These are phyloP conservation scores for Backusella australiensis DNA, from an alignment of 192 early-diverging fungal genomes.

Conservation along the genomic window DNA sequence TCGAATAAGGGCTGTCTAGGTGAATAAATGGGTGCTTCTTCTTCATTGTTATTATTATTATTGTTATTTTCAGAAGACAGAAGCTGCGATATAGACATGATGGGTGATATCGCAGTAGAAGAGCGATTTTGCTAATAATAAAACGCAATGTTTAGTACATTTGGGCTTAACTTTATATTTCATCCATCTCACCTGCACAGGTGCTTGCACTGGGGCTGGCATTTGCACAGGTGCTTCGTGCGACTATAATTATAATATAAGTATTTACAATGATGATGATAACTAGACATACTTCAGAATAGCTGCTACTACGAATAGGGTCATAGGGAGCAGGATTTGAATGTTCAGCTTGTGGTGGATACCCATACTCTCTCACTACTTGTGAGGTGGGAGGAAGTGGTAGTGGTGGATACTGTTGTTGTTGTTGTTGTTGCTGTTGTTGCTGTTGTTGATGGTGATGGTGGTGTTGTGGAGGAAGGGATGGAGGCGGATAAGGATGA, in stretches of 20 bases:
- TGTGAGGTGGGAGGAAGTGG: neutral
- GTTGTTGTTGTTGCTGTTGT: neutral
- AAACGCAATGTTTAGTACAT: neutral
- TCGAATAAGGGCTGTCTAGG: neutral
- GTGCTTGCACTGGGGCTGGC: neutral
- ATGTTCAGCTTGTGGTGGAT: slow-evolving; percentile 1
- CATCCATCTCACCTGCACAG: neutral
- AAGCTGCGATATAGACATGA: slow-evolving; percentile 18
- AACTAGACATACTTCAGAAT: neutral
- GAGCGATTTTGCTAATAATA: neutral
- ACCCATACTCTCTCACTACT: slow-evolving; percentile 4
- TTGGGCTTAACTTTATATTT: neutral
- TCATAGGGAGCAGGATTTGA: slow-evolving; percentile 14
- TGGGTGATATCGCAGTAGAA: slow-evolving; percentile 10
- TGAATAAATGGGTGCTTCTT: slow-evolving; percentile 6
- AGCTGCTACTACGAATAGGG: slow-evolving; percentile 17
- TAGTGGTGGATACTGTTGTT: neutral
- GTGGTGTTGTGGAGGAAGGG: neutral
- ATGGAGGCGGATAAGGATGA: neutral
- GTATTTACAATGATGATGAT: neutral
- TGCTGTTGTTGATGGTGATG: too few species aligned
- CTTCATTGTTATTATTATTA: neutral
- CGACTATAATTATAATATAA: neutral
- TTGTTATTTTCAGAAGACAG: neutral
- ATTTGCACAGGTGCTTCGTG: neutral